Conservation (phyloP, 352 stramenopile species). For the Globisporangium nunn region DNA sequence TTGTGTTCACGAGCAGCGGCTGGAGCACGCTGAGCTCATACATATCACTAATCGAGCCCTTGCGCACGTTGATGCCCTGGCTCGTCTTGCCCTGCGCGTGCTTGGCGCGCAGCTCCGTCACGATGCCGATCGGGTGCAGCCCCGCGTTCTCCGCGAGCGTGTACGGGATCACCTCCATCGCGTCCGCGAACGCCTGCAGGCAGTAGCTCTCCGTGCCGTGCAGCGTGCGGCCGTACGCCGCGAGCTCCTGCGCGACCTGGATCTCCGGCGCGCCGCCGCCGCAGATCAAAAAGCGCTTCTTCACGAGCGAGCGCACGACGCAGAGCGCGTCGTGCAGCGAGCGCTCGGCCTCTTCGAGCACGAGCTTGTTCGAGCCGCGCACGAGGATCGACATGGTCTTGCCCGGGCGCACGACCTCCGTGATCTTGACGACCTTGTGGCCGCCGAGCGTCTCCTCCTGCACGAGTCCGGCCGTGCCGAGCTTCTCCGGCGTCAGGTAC, state of each 20-base stretch:
- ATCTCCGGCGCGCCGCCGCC: conserved; percentile 96
- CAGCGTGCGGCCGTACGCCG: conserved; percentile 90
- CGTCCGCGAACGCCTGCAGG: conserved; percentile 95
- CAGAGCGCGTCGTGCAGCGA: conserved; percentile 99
- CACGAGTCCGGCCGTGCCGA: conserved; percentile 92
- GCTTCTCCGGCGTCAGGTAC: conserved; percentile 95
- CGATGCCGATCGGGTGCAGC: conserved; percentile 97
- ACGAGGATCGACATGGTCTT: conserved; percentile 98
- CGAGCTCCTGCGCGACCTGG: conserved; percentile 92
- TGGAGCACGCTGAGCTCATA: conserved; percentile 98
- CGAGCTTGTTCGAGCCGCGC: conserved; percentile 97
- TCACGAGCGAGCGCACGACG: conserved; percentile 97
- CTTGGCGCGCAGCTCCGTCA: conserved; percentile 94
- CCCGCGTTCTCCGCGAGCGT: conserved; percentile 99
- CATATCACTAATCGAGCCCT: conserved; percentile 97
- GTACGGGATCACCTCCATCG: conserved; percentile 98
- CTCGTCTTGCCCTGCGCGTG: conserved; percentile 90
- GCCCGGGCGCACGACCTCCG: conserved; percentile 91
- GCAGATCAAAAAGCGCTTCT: conserved; percentile 97
- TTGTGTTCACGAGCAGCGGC: conserved; percentile 97
- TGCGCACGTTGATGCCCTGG: conserved; percentile 96
- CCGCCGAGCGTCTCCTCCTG: conserved; percentile 94
- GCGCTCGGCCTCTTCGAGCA: conserved; percentile 97
- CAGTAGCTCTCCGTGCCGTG: conserved; percentile 96
- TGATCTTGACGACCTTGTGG: conserved; percentile 99